Percentiles rank a stretch among this genome's conserved stretches.
Conservation (phyloP, 257 asterid species). For the Solanum commersonii region DNA sequence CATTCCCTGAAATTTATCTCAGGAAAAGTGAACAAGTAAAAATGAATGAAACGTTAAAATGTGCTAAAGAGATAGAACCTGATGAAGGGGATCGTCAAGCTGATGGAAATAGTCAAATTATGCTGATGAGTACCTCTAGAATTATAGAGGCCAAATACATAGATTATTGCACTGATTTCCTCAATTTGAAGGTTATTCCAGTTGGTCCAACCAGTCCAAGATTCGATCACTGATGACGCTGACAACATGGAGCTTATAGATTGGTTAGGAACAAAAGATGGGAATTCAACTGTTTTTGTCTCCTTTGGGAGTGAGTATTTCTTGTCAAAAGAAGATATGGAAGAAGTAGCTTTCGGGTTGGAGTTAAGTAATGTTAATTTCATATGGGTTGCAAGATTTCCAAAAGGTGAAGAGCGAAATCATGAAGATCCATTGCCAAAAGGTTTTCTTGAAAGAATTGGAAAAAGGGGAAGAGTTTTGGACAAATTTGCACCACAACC, state of each 20-base stretch:
- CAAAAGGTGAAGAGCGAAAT: no score
- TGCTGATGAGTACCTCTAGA: constrained; percentile 18
- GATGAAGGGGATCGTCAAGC: constrained; percentile 10
- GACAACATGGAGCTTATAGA: constrained; percentile 12
- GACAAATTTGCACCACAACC: no score
- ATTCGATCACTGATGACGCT: background rate
- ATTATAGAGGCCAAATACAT: constrained; percentile 40
- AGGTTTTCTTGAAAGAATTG: constrained; percentile 26
- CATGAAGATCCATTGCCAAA: constrained; percentile 1
- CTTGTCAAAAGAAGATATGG: constrained; percentile 9
- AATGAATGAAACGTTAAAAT: background rate
- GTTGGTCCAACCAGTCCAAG: constrained; percentile 32
- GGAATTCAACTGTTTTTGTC: constrained; percentile 29
- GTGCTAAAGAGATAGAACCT: background rate
- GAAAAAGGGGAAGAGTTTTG: background rate
- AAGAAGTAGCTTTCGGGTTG: no score
- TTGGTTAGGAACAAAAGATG: constrained; percentile 29
- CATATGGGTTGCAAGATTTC: no score
- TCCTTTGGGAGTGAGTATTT: constrained; percentile 54
- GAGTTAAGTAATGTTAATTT: no score
- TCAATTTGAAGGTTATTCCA: constrained; percentile 20
- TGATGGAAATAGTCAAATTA: background rate
- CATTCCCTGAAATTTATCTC: constrained; percentile 1
- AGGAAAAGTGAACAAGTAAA: constrained; percentile 3
- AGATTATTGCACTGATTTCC: constrained; percentile 15